A percentile compares a stretch with the other conserved stretches of the same genome.
These are phyloP conservation scores for Candida sanyiensis DNA, from an alignment of 805 yeast species.

Conservation along the genomic window DNA sequence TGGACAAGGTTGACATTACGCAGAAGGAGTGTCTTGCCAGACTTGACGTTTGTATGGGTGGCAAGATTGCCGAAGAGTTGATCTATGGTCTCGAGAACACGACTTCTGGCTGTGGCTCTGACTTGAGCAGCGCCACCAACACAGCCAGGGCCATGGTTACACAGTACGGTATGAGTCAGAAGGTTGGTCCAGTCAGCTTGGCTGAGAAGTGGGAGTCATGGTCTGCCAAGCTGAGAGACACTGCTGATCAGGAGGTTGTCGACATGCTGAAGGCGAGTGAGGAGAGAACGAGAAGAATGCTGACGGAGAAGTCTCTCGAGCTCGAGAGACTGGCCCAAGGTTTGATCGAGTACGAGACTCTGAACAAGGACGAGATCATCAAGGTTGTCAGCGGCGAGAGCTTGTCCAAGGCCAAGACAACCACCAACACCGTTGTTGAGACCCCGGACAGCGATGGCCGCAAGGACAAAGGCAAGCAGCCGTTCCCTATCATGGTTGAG, in stretches of 20 bases:
- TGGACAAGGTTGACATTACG: conserved; percentile 95
- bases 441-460: conserved; percentile 43
- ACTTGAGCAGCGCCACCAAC: conserved; percentile 80
- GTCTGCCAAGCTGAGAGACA: conserved; percentile 82
- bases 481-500: conserved; percentile 26
- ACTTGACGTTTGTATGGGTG: conserved; percentile 98
- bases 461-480: conserved; percentile 31
- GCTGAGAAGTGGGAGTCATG: conserved; percentile 92
- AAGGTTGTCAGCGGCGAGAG: conserved; percentile 76
- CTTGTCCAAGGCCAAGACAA: conserved; percentile 59
- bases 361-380: conserved; percentile 87
- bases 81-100: conserved; percentile 88
- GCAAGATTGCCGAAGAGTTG: conserved; percentile 94
- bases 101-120: conserved; percentile 93
- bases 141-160: conserved; percentile 97
- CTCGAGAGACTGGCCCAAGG: conserved; percentile 88
- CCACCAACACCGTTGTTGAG: conserved; percentile 72
- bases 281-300: conserved; percentile 65
- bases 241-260: conserved; percentile 91
- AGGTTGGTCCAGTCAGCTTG: conserved; percentile 85
- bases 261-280: conserved; percentile 70
- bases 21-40: conserved; percentile 85
- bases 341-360: conserved; percentile 88
- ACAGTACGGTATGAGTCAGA: conserved; percentile 91
- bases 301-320: conserved; percentile 59